Base-by-base conservation (phyloP, 2,329 filamentous ascomycete species). In the Verruconis gallopava region DNA sequence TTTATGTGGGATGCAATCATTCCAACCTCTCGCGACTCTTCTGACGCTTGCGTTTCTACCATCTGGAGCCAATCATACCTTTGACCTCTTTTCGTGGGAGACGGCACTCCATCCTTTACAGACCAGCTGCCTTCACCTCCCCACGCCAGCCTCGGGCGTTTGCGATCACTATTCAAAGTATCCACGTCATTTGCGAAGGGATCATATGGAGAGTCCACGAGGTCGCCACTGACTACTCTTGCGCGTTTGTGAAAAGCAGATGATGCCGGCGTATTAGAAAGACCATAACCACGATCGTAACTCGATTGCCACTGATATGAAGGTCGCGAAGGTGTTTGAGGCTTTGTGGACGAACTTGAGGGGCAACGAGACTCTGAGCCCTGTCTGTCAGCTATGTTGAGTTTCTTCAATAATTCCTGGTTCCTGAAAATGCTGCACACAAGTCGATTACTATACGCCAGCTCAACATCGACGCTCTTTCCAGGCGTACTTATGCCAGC, bases 51-150 rank as follows among this genome's bases (percentile, higher is more conserved):
- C 34, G 30, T 14, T 11, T 43, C 41, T n/a, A n/a, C n/a, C n/a
- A n/a, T n/a, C n/a, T 38, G 21, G 3, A 43, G 19, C 34, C 36
- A 43, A 13, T 38, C 22, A 12, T 15, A 9, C 17, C 17, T 19
- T n/a, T 4, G 19, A 33, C 20, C 22, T 47, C 69, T 61, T 22
- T 67, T 69, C 52, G 80, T 73, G 2, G 84, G 82, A 40, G 79
- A 88, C 5, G 76, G 77, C 1, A 82, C 81, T 43, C 75, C 72
- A 52, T 79, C 81, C 17, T 70, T 69, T 52, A 88, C 81, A 47
- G 73, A 78, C 89, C 89, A 95, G 20, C 74, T 67, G 21, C 68
- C 72, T 52, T 76, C 79, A 40, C 75, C 67, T 35, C 77, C 76
- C 5, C 79, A 76, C 20, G 75, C 75, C 54, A 84, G 88, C 44